Base-by-base conservation (phyloP, 1,139 yeast genomes). In the Candida dubliniensis region DNA sequence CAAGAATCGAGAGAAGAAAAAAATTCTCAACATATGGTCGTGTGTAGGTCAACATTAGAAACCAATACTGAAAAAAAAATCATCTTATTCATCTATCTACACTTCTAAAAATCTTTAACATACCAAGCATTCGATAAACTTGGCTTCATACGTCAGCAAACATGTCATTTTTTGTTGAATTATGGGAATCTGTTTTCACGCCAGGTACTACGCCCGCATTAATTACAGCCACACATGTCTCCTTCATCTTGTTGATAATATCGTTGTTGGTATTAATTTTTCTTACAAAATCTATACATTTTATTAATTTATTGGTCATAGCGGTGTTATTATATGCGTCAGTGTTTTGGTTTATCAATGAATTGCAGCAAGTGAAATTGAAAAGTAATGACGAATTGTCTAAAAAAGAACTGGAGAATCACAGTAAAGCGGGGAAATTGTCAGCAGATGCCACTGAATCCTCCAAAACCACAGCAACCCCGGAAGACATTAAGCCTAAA, bases 161-260 rank as follows among this genome's bases (percentile, higher is more conserved):
- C 25, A 38, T 38, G 41, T 38, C 41, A 4, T 84, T 87, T 61
- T 55, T 87, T 34, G 74, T 67, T 23, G 95, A 86, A 31, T 75
- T 93, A 40, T 91, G 98, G 97, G 84, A 86, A 48, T 86, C 96
- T 7, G 79, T 93, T 27, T 86, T 91, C 64, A 85, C 91, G n/a
- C 98, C 98, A 2, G 99, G 99, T 1, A 81, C 96, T 0, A 79
- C 93, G 0, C 97, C 97, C 0, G 90, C 95, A 0, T 74, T 93
- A 43, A 73, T 90, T 13, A 74, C 77, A 35, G 97, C 98, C 8
- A 66, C 71, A 1, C 71, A 66, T 55, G 67, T 56, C 2, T 64
- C 69, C 37, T 66, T 66, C 42, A 54, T 66, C 5, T 49, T 64
- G 32, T 55, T 66, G 34, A 67, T 74, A 8, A 42, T 66, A 12